Evolutionary conservation across 2,329 filamentous ascomycete species (phyloP).

Genomic region (Diaporthe capsici): DNA sequence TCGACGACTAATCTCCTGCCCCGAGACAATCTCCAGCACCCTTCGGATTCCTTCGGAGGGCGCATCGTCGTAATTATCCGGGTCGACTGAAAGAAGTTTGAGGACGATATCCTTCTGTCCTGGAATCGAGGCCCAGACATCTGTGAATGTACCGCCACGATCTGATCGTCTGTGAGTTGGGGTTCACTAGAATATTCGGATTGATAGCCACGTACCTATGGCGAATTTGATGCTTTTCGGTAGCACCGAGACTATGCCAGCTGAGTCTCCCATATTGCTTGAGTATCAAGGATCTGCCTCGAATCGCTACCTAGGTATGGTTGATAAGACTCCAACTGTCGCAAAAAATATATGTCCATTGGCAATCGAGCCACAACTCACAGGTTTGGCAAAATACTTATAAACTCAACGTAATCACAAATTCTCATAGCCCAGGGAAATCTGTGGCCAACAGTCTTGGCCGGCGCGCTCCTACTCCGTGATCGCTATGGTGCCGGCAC

Average conservation of each 20-base stretch:
- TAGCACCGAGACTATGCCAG: constrained; percentile 1
- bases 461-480: neutral
- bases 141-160: constrained; percentile 39
- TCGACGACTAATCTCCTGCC: constrained; percentile 63
- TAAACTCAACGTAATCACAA: neutral
- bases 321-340: neutral
- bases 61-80: constrained; percentile 78
- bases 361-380: neutral
- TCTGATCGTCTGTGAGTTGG: constrained; percentile 21
- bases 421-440: neutral
- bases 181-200: neutral
- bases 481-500: constrained; percentile 4
- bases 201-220: constrained; percentile 23
- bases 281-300: neutral
- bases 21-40: constrained; percentile 73
- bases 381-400: constrained; percentile 8
- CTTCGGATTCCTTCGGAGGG: constrained; percentile 79
- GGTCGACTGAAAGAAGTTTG: constrained; percentile 82
- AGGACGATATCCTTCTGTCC: constrained; percentile 50
- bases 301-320: neutral
- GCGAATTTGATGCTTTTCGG: constrained; percentile 38
- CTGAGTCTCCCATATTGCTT: constrained; percentile 8
- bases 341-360: neutral
- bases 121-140: constrained; percentile 39
- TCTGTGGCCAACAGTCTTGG: neutral